These are phyloP conservation scores for Cardamine resedifolia DNA, from an alignment of 345 rosid genomes.

Conservation along the genomic window DNA sequence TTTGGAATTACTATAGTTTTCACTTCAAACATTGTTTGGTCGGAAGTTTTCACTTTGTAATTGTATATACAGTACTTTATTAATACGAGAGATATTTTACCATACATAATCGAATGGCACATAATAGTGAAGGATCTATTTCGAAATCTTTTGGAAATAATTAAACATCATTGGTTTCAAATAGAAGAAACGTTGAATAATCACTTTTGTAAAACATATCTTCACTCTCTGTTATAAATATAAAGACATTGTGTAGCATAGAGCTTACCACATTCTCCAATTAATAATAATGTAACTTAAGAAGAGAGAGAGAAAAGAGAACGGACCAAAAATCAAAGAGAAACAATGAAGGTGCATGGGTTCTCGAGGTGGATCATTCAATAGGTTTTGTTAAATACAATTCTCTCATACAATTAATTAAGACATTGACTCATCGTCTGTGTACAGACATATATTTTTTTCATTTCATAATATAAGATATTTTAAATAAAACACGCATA, in stretches of 20 bases:
- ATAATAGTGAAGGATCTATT: conserved; percentile 1
- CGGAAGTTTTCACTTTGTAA: conserved; percentile 25
- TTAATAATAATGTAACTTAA: conserved; percentile 7
- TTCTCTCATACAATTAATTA: conserved; percentile 9
- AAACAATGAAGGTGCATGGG: conserved; percentile 32
- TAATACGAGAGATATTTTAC: not conserved
- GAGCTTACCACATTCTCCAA: not conserved
- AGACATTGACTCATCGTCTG: conserved; percentile 28
- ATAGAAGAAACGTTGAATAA: not conserved
- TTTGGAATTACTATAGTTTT: conserved; percentile 32
- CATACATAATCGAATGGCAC: conserved; percentile 1
- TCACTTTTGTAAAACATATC: not conserved
- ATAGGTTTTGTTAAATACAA: not conserved
- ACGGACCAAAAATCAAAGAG: conserved; percentile 28
- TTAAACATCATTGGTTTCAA: conserved; percentile 21
- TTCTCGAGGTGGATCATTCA: conserved; percentile 35
- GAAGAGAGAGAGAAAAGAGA: conserved; percentile 4
- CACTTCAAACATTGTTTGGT: conserved; percentile 16
- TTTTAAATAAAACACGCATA: no score
- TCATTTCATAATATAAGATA: no score
- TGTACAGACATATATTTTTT: conserved; percentile 22
- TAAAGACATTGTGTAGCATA: not conserved
- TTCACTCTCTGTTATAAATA: not conserved
- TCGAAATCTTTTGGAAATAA: conserved; percentile 12
- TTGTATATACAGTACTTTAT: conserved; percentile 22